Base-by-base conservation (phyloP, 805 yeast species). In the Starmerella lactis-condensi region DNA sequence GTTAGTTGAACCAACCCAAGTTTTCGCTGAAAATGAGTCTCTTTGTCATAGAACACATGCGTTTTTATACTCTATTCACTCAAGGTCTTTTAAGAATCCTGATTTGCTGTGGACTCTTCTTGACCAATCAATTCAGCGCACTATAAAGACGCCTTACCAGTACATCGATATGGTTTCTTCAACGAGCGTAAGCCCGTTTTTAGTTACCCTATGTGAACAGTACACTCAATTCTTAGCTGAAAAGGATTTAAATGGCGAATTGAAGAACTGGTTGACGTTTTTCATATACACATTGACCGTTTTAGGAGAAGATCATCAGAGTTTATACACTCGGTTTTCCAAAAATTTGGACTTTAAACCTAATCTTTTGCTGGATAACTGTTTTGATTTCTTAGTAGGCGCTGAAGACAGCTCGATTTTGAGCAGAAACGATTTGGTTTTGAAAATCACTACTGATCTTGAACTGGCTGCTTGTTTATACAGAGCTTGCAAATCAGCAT, bases 81-180 rank as follows among this genome's bases (percentile, higher is more conserved):
- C 40, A 2, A 22, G 47, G 3, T 32, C 36, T 2, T 40, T 26
- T 21, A 15, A 6, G 6, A 7, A 6, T 12, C n/a, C 42, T 2
- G 41, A 28, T 3, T 11, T 36, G 4, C 34, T 81, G 2, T 74
- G 79, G 74, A 57, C 56, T 8, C 50, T 79, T 19, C 39, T 85
- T 5, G 93, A 85, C 47, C 89, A 83, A 49, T 57, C 79, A 0
- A 61, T 81, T 19, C 60, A 79, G 1, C 64, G 94, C 39, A 62
- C 73, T 38, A 64, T 74, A 22, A 64, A 67, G 38, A 54, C 81
- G 0, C 95, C 96, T 0, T 89, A 75, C 54, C 81, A 77, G 47
- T 85, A 82, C 43, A 64, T 79, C 32, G 95, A 85, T 47, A 38
- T 51, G 31, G 60, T 69, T 20, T 44, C 45, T n/a, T 36, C 42